Evolutionary conservation across 2,329 filamentous ascomycete species (phyloP).

Genomic region (Fusarium sp.): DNA sequence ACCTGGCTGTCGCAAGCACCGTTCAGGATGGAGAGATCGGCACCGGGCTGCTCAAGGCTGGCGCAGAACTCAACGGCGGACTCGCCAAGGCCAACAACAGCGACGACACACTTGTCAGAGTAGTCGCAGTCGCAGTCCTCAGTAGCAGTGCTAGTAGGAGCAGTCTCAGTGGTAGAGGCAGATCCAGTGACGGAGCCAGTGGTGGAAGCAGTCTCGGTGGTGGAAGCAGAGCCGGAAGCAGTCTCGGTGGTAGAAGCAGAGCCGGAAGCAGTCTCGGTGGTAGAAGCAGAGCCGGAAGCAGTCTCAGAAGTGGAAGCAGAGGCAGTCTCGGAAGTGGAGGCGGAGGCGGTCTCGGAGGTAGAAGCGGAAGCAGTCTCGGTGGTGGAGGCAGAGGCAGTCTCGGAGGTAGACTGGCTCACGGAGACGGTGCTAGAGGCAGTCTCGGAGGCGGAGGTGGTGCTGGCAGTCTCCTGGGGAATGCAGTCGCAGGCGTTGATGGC

Average conservation of each 20-base stretch:
- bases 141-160: background rate
- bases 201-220: background rate
- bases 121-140: background rate
- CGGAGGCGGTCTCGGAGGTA: slow-evolving; percentile 9
- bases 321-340: background rate
- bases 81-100: background rate
- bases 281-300: background rate
- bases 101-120: background rate
- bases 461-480: background rate
- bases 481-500: background rate
- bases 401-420: background rate
- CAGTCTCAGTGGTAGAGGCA: background rate
- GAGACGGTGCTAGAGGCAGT: too few species aligned
- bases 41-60: background rate
- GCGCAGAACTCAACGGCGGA: background rate
- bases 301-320: background rate
- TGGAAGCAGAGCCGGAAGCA: background rate
- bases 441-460: slow-evolving; percentile 6
- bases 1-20: background rate
- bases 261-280: background rate
- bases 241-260: slow-evolving; percentile 3
- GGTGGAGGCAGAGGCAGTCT: background rate
- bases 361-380: background rate
- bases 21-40: background rate
- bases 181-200: background rate